Evolutionary conservation across 192 early-diverging fungal genomes (phyloP), one percentile per base, ranked within the genome.

Genomic region (Mortierella hygrophila): DNA sequence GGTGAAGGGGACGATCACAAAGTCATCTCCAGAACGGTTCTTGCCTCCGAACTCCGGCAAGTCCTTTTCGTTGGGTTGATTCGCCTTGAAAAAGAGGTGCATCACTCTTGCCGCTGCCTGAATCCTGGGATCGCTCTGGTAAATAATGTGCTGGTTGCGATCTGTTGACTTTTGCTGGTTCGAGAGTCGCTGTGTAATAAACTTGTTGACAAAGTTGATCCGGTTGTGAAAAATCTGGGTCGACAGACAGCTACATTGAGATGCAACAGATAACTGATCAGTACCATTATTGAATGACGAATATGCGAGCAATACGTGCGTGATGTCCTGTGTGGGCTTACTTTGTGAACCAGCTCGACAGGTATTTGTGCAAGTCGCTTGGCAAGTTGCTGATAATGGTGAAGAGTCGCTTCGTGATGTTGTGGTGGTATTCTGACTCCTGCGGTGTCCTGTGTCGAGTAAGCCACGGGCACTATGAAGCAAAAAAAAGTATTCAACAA

Each of bases 101-200:
- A 99, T 98, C 38, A 97, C 93, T 32, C 95, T 90, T 44, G 97
- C 94, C 0, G 97, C 97, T 26, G 96, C 93, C 63, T 91, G 90
- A 49, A 97, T 92, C 57, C 94, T 92, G 94, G 97, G 97, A 85
- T 99, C 97, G 20, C 92, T 91, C 85, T 95, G 94, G 84, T 99
- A 97, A 57, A 85, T 88, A 54, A 78, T 82, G 18, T 89, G 83
- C 52, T 83, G 77, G 10, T 75, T 76, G 4, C 76, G 86, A 42
- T 82, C 88, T 3, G 78, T 88, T 63, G 88, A 84, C 57, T 80
- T 85, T 87, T 91, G 83, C 76, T 94, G 91, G 73, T 95, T 94
- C n/a, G 94, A 89, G 13, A 99, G 89, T 38, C 96, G 89, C 87
- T 94, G 95, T 20, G 94, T 94, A 54, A 97, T 94, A 70, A 98